Evolutionary conservation across 2,329 filamentous ascomycete species (phyloP).

Genomic region (Aspergillus sp.): DNA sequence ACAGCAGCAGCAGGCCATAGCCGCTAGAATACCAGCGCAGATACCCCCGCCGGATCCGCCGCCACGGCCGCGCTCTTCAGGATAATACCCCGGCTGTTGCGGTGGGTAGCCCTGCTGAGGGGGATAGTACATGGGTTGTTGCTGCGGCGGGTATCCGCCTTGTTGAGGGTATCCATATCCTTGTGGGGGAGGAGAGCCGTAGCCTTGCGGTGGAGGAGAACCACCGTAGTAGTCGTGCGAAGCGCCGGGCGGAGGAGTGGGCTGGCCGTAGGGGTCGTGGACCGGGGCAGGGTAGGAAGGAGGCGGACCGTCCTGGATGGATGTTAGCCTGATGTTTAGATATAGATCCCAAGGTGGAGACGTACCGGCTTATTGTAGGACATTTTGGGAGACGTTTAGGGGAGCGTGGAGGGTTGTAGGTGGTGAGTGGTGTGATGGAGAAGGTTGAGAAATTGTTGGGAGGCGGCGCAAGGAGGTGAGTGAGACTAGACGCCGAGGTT

Average conservation of each 20-base stretch:
- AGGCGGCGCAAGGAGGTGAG: constrained; percentile 2
- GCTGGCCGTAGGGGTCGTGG: constrained; percentile 30
- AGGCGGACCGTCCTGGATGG: constrained; percentile 32
- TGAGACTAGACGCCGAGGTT: not conserved
- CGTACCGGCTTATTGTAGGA: constrained; percentile 36
- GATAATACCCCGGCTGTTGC: constrained; percentile 40
- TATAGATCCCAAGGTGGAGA: not conserved
- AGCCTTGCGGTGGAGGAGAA: constrained; percentile 34
- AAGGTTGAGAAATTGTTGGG: not conserved
- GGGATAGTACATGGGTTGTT: constrained; percentile 38
- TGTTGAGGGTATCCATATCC: constrained; percentile 16
- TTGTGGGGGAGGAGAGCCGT: constrained; percentile 13
- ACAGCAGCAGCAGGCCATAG: constrained; percentile 52
- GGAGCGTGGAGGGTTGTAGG: not conserved
- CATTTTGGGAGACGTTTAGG: constrained; percentile 19
- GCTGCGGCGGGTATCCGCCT: constrained; percentile 30
- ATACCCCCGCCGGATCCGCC: constrained; percentile 38
- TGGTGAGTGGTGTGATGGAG: not conserved
- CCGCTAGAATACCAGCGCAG: constrained; percentile 49
- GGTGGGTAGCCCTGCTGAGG: constrained; percentile 22
- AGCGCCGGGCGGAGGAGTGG: constrained; percentile 28
- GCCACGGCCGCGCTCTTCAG: constrained; percentile 32
- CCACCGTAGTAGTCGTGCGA: constrained; percentile 36
- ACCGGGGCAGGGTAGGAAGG: constrained; percentile 38
- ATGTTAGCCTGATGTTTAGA: not conserved